Percentiles rank a stretch among this genome's conserved stretches.
phyloP scores from a whole-genome alignment of 176 grass and related monocot species.

The Leersia perrieri region DNA sequence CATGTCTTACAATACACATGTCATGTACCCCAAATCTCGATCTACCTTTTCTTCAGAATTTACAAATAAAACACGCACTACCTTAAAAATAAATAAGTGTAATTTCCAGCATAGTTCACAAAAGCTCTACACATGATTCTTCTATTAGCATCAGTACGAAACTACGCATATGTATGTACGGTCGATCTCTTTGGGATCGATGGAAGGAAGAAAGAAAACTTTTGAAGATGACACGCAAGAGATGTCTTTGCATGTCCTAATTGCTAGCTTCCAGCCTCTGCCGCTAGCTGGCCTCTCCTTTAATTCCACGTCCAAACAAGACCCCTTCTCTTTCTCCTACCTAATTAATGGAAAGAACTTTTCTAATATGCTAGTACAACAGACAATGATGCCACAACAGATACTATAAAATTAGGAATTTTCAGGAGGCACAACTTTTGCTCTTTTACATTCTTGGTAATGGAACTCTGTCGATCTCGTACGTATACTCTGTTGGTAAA shows the following conservation, averaged over 20 bases:
- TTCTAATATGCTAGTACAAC: not conserved
- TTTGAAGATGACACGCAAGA: conserved; percentile 5
- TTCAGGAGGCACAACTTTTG: not conserved
- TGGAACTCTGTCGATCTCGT: not conserved
- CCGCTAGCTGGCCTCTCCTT: not conserved
- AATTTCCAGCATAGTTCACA: not conserved
- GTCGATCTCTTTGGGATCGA: not conserved
- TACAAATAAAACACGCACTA: not conserved
- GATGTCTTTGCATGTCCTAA: not conserved
- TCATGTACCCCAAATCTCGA: not conserved
- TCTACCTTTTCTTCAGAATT: not conserved
- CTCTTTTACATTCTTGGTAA: not conserved
- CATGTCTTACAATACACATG: not conserved
- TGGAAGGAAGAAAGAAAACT: not conserved
- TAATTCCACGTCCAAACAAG: not conserved
- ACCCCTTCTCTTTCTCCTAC: conserved; percentile 18
- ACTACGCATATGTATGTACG: not conserved
- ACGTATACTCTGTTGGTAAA: not conserved
- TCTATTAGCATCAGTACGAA: not conserved
- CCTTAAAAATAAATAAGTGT: not conserved
- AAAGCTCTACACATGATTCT: not conserved
- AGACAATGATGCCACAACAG: conserved; percentile 22
- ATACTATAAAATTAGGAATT: not conserved
- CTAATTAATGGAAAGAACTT: not conserved
- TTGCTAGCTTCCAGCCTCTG: not conserved